phyloP scores from a whole-genome alignment of 768 basidiomycete genomes.

The Mycena polygramma region DNA sequence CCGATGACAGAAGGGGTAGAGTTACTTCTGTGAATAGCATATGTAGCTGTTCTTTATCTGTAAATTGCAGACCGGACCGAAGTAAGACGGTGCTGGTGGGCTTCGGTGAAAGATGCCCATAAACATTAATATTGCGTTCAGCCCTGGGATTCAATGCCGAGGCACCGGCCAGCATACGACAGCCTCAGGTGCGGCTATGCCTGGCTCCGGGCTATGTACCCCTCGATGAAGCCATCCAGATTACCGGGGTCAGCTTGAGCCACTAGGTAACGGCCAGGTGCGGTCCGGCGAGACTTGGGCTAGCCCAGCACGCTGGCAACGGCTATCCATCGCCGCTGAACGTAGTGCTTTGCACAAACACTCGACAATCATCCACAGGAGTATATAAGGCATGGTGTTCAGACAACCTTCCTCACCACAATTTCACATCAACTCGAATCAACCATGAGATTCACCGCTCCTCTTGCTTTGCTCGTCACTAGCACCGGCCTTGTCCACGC shows the following conservation, averaged over 20 bases:
- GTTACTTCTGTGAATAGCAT: not conserved
- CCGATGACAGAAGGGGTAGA: not conserved
- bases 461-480: constrained; percentile 20
- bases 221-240: no score
- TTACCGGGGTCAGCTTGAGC: no score
- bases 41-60: not conserved
- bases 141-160: no score
- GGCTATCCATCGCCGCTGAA: no score
- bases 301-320: no score
- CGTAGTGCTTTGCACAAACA: not conserved
- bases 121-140: no score
- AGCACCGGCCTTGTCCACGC: constrained; percentile 23
- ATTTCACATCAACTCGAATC: constrained; percentile 10
- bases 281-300: no score
- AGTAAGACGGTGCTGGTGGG: constrained; percentile 8
- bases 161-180: no score
- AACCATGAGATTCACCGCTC: constrained; percentile 23
- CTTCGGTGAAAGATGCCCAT: constrained; percentile 19
- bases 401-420: not conserved
- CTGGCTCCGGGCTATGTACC: no score
- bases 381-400: constrained; percentile 21
- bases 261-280: no score
- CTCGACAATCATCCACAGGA: constrained; percentile 1
- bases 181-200: no score
- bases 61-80: not conserved